Evolutionary conservation across 768 basidiomycete genomes (phyloP).

Genomic region (Trametes cingulata): DNA sequence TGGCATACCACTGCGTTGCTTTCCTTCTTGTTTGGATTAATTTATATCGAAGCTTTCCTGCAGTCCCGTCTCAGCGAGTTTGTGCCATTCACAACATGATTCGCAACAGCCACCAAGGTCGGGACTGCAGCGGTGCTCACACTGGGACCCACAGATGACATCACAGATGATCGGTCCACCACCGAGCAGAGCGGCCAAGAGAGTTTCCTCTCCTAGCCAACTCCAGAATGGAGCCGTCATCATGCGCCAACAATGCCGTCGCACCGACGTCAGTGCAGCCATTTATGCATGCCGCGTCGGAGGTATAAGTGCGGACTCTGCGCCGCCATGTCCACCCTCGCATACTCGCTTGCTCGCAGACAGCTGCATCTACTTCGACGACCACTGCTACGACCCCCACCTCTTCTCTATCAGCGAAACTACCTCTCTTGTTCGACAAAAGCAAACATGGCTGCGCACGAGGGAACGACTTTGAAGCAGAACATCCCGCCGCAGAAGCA

Average conservation of each 20-base stretch:
- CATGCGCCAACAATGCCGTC: conserved; percentile 2
- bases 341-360: not conserved
- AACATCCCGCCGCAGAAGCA: conserved; percentile 42
- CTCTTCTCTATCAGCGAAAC: not conserved
- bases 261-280: not conserved
- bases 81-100: too few species aligned
- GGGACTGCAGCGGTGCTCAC: not conserved
- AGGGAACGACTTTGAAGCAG: conserved; percentile 26
- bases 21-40: not conserved
- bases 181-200: not conserved
- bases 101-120: too few species aligned
- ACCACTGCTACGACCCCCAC: not conserved
- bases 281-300: not conserved
- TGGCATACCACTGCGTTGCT: not conserved
- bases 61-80: not conserved
- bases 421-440: not conserved
- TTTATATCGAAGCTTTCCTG: conserved; percentile 1
- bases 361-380: not conserved
- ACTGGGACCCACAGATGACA: conserved; percentile 13
- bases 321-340: not conserved
- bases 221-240: not conserved
- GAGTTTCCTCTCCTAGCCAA: not conserved
- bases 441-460: conserved; percentile 12
- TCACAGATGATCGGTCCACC: not conserved
- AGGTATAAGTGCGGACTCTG: not conserved